phyloP scores from a whole-genome alignment of 2,329 filamentous ascomycete genomes.

The Diaporthe sp. region DNA sequence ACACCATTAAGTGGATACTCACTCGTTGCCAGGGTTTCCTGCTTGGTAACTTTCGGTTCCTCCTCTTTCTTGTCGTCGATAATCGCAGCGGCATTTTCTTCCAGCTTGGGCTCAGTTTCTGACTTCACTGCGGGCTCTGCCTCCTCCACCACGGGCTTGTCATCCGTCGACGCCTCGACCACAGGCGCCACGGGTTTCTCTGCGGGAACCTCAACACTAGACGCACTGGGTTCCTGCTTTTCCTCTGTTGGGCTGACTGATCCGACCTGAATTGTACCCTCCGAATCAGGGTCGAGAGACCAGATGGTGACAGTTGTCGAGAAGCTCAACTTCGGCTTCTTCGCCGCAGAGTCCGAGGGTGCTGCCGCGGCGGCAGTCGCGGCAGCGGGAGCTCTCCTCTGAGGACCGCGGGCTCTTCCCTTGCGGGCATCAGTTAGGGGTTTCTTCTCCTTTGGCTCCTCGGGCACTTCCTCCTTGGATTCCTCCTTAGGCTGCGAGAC shows the following conservation, averaged over 20 bases:
- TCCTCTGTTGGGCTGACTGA: background rate
- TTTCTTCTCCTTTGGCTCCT: constrained; percentile 75
- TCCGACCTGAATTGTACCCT: constrained; percentile 55
- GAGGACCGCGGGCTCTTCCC: constrained; percentile 87
- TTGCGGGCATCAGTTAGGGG: constrained; percentile 93
- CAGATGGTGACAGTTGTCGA: constrained; percentile 62
- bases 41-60: constrained; percentile 34
- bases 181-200: constrained; percentile 33
- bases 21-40: constrained; percentile 40
- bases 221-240: constrained; percentile 34
- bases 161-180: constrained; percentile 24
- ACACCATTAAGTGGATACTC: constrained; percentile 22
- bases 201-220: background rate
- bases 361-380: constrained; percentile 46
- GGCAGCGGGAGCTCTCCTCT: constrained; percentile 59
- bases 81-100: constrained; percentile 29
- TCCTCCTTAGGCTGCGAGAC: constrained; percentile 76
- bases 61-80: constrained; percentile 38
- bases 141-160: constrained; percentile 23
- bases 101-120: constrained; percentile 29
- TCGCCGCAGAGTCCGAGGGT: constrained; percentile 46
- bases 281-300: constrained; percentile 65
- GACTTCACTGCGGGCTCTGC: background rate
- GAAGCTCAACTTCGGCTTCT: constrained; percentile 59
- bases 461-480: constrained; percentile 66